phyloP scores from a whole-genome alignment of 2,329 filamentous ascomycete genomes.

The Aureobasidium lini region DNA sequence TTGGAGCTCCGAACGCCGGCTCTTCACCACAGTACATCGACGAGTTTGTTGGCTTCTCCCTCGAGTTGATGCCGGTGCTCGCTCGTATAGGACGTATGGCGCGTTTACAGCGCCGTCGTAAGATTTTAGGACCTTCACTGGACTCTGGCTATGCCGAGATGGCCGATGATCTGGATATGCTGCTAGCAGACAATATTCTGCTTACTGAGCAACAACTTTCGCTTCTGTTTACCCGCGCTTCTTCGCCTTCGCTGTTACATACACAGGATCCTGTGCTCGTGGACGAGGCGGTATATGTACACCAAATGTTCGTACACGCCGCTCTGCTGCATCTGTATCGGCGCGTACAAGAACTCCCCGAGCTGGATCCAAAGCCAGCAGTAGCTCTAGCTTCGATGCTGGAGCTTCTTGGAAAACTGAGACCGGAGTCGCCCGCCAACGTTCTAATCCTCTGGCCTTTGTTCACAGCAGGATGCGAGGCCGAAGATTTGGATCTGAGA shows the following conservation, averaged over 20 bases:
- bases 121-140: background rate
- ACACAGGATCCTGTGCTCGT: background rate
- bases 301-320: constrained; percentile 9
- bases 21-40: constrained; percentile 6
- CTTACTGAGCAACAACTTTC: constrained; percentile 7
- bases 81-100: constrained; percentile 11
- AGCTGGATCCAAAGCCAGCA: constrained; percentile 1
- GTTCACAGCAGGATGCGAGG: constrained; percentile 12
- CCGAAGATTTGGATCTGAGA: background rate
- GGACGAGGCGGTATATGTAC: background rate
- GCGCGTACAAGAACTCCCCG: constrained; percentile 2
- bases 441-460: constrained; percentile 9
- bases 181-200: constrained; percentile 4
- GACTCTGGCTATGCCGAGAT: background rate
- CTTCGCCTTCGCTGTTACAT: background rate
- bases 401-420: background rate
- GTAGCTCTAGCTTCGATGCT: background rate
- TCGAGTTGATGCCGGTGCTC: constrained; percentile 10
- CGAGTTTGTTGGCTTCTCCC: constrained; percentile 13
- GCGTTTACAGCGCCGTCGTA: constrained; percentile 3
- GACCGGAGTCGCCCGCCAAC: constrained; percentile 8
- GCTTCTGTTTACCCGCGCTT: background rate
- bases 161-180: constrained; percentile 5
- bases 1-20: background rate
- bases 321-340: constrained; percentile 4